Percentiles rank a stretch among this genome's conserved stretches.
Conservation (phyloP, 2,329 filamentous ascomycete species). For the Fusarium mangiferae region DNA sequence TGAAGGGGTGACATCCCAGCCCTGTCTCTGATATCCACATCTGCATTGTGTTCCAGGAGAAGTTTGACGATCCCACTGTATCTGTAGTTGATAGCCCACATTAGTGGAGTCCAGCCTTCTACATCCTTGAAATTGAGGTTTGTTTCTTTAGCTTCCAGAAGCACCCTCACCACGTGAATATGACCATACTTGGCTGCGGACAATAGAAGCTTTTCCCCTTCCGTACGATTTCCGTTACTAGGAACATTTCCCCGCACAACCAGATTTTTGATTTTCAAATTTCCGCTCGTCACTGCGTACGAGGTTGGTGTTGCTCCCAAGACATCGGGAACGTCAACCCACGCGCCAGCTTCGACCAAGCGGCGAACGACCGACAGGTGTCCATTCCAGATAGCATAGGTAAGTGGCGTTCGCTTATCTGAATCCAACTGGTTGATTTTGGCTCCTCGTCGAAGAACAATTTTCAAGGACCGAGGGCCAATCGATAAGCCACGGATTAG, state of each 20-base stretch:
- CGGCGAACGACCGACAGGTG: background rate
- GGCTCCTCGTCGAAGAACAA: background rate
- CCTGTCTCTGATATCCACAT: background rate
- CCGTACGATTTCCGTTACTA: fast-evolving
- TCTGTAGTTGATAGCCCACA: background rate
- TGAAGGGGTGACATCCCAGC: background rate
- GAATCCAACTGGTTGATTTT: background rate
- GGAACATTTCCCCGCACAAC: fast-evolving
- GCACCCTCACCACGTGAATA: background rate
- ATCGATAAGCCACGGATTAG: background rate
- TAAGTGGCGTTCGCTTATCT: background rate
- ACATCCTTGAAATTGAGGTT: fast-evolving
- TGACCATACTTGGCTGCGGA: background rate
- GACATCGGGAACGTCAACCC: background rate
- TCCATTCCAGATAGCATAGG: background rate
- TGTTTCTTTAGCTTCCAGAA: background rate
- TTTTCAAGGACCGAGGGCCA: background rate
- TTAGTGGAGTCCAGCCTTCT: background rate
- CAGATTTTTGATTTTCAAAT: fast-evolving
- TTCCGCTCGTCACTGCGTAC: background rate
- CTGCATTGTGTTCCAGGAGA: background rate
- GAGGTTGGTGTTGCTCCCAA: background rate
- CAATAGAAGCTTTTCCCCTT: background rate
- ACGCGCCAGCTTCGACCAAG: background rate
- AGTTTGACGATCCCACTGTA: fast-evolving